Percentiles rank a stretch among this genome's conserved stretches.
Conservation (phyloP, 306 rosid genomes). For the Cicer arietinum region DNA sequence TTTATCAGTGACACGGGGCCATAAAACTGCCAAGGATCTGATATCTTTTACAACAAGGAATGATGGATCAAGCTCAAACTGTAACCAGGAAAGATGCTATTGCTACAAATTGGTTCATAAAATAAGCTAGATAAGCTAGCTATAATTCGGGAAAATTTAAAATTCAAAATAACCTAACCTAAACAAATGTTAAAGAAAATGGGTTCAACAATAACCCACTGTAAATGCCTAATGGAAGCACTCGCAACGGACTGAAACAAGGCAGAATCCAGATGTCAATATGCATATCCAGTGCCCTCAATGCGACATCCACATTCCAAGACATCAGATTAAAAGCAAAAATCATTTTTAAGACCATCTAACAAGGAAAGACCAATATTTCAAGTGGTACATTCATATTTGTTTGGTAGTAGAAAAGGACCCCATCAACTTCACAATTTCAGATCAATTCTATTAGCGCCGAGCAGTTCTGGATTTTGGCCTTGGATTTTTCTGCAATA, state of each 20-base stretch:
- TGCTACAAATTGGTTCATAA: constrained; percentile 15
- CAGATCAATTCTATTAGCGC: constrained; percentile 53
- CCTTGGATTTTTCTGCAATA: constrained; percentile 76
- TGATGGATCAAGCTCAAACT: constrained; percentile 34
- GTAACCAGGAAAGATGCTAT: constrained; percentile 7
- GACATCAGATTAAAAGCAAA: constrained; percentile 38
- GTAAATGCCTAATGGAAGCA: constrained; percentile 40
- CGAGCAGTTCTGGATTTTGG: constrained; percentile 75
- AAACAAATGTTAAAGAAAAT: constrained; percentile 46
- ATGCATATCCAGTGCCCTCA: constrained; percentile 33
- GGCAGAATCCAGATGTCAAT: constrained; percentile 36
- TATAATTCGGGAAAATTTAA: constrained; percentile 33
- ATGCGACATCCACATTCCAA: constrained; percentile 30
- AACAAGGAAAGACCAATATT: constrained; percentile 36
- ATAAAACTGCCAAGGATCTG: constrained; percentile 26
- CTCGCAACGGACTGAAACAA: constrained; percentile 20
- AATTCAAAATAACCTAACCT: constrained; percentile 46
- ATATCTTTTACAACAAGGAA: constrained; percentile 41
- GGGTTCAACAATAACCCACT: constrained; percentile 37
- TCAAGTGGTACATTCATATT: constrained; percentile 37
- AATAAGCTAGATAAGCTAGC: constrained; percentile 25
- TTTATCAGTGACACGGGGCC: constrained; percentile 26
- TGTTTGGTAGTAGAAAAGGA: constrained; percentile 22
- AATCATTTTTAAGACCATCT: constrained; percentile 36
- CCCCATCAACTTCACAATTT: constrained; percentile 39